Conservation (phyloP, 306 rosid genomes). For the Casuarina equisetifolia region DNA sequence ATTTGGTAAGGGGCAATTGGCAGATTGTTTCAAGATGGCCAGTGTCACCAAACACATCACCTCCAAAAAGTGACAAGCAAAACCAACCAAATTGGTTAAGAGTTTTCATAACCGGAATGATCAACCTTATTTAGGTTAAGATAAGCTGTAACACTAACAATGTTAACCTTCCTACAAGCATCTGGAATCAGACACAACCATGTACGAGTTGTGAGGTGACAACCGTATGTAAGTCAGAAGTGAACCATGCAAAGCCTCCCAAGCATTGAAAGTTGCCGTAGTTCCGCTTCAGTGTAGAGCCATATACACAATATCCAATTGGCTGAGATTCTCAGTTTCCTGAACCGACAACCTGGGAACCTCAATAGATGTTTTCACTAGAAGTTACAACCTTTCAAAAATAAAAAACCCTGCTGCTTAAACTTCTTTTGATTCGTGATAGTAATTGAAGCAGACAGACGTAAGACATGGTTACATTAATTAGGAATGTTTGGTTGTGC, state of each 20-base stretch:
- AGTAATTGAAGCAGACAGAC: not conserved
- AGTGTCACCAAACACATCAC: not conserved
- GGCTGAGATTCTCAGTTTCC: not conserved
- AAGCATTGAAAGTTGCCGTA: not conserved
- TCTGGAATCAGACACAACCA: not conserved
- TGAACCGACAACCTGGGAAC: not conserved
- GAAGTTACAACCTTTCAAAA: not conserved
- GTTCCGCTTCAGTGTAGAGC: not conserved
- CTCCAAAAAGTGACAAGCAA: not conserved
- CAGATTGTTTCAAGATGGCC: not conserved
- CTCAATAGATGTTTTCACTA: not conserved
- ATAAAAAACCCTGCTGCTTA: not conserved
- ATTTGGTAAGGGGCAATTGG: not conserved
- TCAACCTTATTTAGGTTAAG: not conserved
- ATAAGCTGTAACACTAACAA: not conserved
- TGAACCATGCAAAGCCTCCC: not conserved
- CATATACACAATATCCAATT: not conserved
- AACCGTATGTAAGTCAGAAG: not conserved
- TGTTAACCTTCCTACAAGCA: not conserved
- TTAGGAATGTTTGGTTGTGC: not conserved
- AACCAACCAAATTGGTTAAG: not conserved
- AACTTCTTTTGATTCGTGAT: not conserved
- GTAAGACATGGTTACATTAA: not conserved
- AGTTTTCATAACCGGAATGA: not conserved
- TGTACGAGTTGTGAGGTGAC: not conserved